Base-by-base conservation (phyloP, 257 asterid genomes). In the Coffea canephora region DNA sequence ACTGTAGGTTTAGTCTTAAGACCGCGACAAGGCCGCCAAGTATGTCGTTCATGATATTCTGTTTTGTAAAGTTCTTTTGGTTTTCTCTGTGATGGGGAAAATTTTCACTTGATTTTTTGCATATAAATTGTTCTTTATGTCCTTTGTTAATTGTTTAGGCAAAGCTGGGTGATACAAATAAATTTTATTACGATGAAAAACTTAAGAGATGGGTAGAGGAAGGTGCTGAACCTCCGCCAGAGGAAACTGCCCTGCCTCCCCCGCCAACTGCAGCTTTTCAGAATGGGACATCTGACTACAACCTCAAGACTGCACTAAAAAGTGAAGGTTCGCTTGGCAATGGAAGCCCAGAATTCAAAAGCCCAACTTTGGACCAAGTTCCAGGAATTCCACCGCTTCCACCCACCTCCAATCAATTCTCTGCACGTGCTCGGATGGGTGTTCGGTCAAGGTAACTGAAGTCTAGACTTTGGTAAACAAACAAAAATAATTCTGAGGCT, bases 161-260 rank as follows among this genome's bases (percentile, higher is more conserved):
- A 43, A 96, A 96, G 88, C 88, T 96, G 91, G 99, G 99, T 49
- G 97, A 92, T 5, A 54, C 86, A 25, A 96, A 96, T 82, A 94
- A 96, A 91, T 94, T 96, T 55, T 91, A 92, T 83, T 96, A 90
- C 73, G 97, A 94, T 59, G 97, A 92, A 77, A 90, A 92, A 74
- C 97, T 92, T 76, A 92, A 94, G 89, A 91, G 97, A 85, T 96
- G 99, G 99, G 97, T 96, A 72, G 98, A 94, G 89, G 97, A 94
- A 90, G 98, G 99, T 48, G 94, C 88, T 65, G 93, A 79, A 50
- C 88, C 87, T 70, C 95, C 96, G 39, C 87, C 92, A 48, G 90
- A 84, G 80, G 98, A 92, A 88, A 84, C 91, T 3, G 89, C 89
- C 73, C 89, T 87, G 85, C 90, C 97, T 73, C 96, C 99, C 48